phyloP scores from a whole-genome alignment of 2,329 filamentous ascomycete genomes.

The Fusarium hainanense region DNA sequence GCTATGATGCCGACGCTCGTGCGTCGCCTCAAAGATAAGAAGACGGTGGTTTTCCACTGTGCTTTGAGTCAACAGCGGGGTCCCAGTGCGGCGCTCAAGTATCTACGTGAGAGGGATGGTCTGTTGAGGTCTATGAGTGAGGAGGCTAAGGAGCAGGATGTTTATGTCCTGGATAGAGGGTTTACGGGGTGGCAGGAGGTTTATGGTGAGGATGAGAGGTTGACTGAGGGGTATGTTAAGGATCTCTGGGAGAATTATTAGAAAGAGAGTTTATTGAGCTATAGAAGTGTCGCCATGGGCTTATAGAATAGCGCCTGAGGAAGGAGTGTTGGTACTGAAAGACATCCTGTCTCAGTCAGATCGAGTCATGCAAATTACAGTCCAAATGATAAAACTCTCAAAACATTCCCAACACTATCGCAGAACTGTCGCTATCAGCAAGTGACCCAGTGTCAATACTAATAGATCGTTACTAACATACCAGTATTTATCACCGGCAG shows the following conservation, averaged over 20 bases:
- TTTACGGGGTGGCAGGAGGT: conserved; percentile 91
- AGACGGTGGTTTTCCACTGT: conserved; percentile 94
- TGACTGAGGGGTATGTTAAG: conserved; percentile 87
- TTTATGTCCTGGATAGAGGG: conserved; percentile 84
- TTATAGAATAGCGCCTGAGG: too few relatives aligned
- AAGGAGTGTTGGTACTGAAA: background rate
- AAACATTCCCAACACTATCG: background rate
- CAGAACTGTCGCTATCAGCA: background rate
- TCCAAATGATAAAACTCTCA: background rate
- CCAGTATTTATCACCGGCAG: background rate
- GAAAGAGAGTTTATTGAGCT: background rate
- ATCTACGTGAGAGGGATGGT: conserved; percentile 76
- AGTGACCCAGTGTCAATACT: background rate
- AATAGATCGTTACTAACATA: rapidly evolving
- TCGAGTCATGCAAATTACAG: background rate
- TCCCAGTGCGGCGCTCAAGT: conserved; percentile 83
- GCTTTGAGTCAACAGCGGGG: conserved; percentile 91
- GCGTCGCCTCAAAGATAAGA: conserved; percentile 78
- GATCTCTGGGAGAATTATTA: conserved; percentile 81
- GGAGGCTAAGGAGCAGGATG: conserved; percentile 67
- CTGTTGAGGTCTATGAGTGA: conserved; percentile 50
- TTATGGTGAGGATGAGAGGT: conserved; percentile 78
- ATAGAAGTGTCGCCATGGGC: too few relatives aligned
- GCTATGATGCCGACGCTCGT: conserved; percentile 84
- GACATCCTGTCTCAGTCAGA: background rate